A percentile compares a stretch with the other conserved stretches of the same genome.
These are phyloP conservation scores for Coemansia sp. DNA, from an alignment of 192 early-diverging fungal species.

Conservation along the genomic window DNA sequence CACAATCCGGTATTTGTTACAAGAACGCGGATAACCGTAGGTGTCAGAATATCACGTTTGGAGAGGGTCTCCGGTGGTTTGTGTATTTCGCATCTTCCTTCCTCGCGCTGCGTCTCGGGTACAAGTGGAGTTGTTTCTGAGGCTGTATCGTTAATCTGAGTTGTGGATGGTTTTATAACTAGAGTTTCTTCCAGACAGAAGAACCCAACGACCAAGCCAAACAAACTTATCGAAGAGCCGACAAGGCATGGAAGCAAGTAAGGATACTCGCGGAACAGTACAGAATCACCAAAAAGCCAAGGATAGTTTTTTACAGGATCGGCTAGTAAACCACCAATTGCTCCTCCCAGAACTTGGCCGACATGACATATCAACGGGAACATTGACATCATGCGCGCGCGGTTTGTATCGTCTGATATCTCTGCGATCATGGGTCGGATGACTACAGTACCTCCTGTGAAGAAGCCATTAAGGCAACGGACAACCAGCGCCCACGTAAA, in stretches of 20 bases:
- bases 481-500: conserved; percentile 46
- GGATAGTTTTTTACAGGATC: conserved; percentile 66
- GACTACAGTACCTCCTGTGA: conserved; percentile 72
- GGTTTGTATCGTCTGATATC: conserved; percentile 74
- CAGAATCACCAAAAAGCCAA: conserved; percentile 51
- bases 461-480: conserved; percentile 60
- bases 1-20: background rate
- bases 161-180: conserved; percentile 1
- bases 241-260: too few relatives aligned
- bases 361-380: conserved; percentile 66
- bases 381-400: conserved; percentile 64
- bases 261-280: conserved; percentile 61
- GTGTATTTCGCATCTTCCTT: background rate
- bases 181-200: too few relatives aligned
- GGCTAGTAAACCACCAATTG: conserved; percentile 72
- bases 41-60: background rate
- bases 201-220: too few relatives aligned
- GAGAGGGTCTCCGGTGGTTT: background rate
- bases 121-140: background rate
- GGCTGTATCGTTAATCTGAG: too few relatives aligned
- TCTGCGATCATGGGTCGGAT: conserved; percentile 76
- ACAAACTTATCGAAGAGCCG: conserved; percentile 61
- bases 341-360: conserved; percentile 60
- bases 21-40: background rate
- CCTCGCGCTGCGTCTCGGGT: background rate